These are phyloP conservation scores for Cucumis cinereus DNA, from an alignment of 306 rosid species.

Conservation along the genomic window DNA sequence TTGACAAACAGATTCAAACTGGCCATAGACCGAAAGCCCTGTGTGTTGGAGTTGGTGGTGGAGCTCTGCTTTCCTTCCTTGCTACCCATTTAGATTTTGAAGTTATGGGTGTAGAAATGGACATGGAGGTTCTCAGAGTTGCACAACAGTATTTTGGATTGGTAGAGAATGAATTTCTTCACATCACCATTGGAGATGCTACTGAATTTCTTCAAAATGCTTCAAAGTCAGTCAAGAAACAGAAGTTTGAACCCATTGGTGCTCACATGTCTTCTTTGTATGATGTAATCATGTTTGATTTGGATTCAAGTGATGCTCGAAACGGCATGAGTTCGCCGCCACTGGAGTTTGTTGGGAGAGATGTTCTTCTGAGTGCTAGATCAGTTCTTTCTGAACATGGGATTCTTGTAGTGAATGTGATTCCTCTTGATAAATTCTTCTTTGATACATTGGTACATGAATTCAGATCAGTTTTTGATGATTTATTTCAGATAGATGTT, in stretches of 20 bases:
- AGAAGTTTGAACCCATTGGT: not conserved
- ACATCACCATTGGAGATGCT: conserved; percentile 41
- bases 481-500: conserved; percentile 52
- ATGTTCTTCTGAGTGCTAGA: conserved; percentile 41
- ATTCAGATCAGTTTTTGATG: conserved; percentile 37
- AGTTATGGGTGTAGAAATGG: conserved; percentile 60
- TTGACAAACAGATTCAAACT: conserved; percentile 26
- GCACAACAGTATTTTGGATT: conserved; percentile 59
- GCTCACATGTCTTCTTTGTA: conserved; percentile 15
- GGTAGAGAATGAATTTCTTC: conserved; percentile 28
- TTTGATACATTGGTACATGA: conserved; percentile 26
- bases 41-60: conserved; percentile 96
- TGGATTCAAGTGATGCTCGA: conserved; percentile 49
- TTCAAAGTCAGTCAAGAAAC: not conserved
- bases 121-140: conserved; percentile 48
- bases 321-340: conserved; percentile 45
- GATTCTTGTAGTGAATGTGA: conserved; percentile 50
- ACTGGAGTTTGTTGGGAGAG: conserved; percentile 39
- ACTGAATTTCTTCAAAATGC: not conserved
- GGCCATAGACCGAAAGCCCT: conserved; percentile 55
- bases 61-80: conserved; percentile 60
- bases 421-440: conserved; percentile 39
- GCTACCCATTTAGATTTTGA: conserved; percentile 44
- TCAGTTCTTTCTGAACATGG: conserved; percentile 51
- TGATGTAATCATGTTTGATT: conserved; percentile 62